A percentile compares a stretch with the other conserved stretches of the same genome.
Evolutionary conservation across 148 eudicot species (phyloP).

Genomic region (Nyssa sinensis): DNA sequence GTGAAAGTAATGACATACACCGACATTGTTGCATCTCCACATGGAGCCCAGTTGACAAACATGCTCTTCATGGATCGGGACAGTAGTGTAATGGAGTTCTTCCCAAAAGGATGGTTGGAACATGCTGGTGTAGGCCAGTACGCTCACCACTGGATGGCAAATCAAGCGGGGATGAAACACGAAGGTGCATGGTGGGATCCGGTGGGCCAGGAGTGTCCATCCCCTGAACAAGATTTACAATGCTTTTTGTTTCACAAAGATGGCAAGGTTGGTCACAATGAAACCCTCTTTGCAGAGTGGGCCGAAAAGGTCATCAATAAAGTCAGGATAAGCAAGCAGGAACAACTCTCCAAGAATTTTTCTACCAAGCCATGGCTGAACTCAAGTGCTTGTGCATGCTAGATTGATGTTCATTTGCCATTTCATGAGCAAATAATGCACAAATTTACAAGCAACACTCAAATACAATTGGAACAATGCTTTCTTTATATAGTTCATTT

Average conservation of each 20-base stretch:
- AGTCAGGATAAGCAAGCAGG: slow-evolving; percentile 26
- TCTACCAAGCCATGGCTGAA: neutral
- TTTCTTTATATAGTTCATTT: neutral
- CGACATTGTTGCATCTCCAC: slow-evolving; percentile 44
- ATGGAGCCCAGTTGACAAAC: slow-evolving; percentile 50
- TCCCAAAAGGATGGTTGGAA: slow-evolving; percentile 53
- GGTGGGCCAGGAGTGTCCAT: slow-evolving; percentile 29
- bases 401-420: neutral
- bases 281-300: slow-evolving; percentile 43
- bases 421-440: neutral
- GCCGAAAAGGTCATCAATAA: slow-evolving; percentile 24
- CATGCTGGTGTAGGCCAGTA: slow-evolving; percentile 40
- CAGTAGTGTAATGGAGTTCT: slow-evolving; percentile 54
- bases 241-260: slow-evolving; percentile 35
- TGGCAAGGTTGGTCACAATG: slow-evolving; percentile 40
- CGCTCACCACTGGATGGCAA: slow-evolving; percentile 44
- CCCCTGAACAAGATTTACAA: slow-evolving; percentile 21
- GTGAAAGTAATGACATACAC: slow-evolving; percentile 43
- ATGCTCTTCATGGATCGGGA: slow-evolving; percentile 49
- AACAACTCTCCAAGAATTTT: slow-evolving; percentile 18
- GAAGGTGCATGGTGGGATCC: slow-evolving; percentile 50
- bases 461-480: neutral
- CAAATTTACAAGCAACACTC: slow-evolving; percentile 8
- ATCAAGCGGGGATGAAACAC: slow-evolving; percentile 42
- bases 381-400: slow-evolving; percentile 22